A percentile compares a stretch with the other conserved stretches of the same genome.
Conservation (phyloP, 139 green algal genomes). For the Nannochloris sp. region DNA sequence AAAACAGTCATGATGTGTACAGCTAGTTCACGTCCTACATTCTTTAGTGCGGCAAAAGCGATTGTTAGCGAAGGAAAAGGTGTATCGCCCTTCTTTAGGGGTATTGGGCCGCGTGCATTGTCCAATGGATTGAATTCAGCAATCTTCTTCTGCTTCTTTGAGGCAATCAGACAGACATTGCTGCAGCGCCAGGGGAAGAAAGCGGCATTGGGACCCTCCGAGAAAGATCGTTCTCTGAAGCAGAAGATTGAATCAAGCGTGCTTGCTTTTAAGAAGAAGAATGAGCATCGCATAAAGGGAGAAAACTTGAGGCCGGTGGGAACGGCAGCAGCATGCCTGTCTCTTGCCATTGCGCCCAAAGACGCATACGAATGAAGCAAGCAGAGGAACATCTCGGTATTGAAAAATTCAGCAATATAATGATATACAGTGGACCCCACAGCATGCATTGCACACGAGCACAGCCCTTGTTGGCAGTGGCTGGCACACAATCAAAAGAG, state of each 20-base stretch:
- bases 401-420: not conserved
- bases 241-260: not conserved
- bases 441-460: too few species aligned
- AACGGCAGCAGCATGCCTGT: slow-evolving; percentile 20
- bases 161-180: slow-evolving; percentile 47
- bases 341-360: slow-evolving; percentile 20
- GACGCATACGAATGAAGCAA: not conserved
- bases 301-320: slow-evolving; percentile 5
- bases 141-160: slow-evolving; percentile 90
- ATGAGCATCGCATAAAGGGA: not conserved
- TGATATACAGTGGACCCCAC: not conserved
- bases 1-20: slow-evolving; percentile 92
- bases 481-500: too few species aligned
- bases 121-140: slow-evolving; percentile 83
- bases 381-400: not conserved
- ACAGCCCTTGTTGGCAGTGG: too few species aligned
- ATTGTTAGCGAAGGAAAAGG: slow-evolving; percentile 38
- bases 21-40: slow-evolving; percentile 50
- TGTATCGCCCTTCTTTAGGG: slow-evolving; percentile 45
- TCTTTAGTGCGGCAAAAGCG: slow-evolving; percentile 30
- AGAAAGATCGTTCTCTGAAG: not conserved
- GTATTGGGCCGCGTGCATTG: slow-evolving; percentile 65
- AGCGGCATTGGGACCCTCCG: not conserved
- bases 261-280: not conserved
- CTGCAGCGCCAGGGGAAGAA: not conserved